Evolutionary conservation across 768 basidiomycete genomes (phyloP), one percentile per base, ranked within the genome.

Genomic region (Suillus hirtellus): DNA sequence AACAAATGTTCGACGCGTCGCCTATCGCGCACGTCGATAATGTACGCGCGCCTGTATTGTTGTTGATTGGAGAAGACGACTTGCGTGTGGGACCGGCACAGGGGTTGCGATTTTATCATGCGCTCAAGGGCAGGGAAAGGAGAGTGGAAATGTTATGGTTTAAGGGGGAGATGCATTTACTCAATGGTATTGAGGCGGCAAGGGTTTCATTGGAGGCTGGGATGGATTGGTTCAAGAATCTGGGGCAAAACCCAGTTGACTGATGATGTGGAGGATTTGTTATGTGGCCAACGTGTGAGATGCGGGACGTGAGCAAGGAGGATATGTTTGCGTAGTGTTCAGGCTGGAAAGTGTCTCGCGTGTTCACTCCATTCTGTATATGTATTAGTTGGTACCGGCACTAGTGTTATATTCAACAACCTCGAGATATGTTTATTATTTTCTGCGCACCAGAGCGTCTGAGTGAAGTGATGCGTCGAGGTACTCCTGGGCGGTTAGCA

Each of bases 181-280:
- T 89, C 5, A 88, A 88, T 19, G 84, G 86, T 0, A 85, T 89
- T 3, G 87, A 88, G 69, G 81, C 84, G 1, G 78, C 79, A n/a
- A 80, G 79, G 64, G 80, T 84, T 19, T 75, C 76, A 7, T 87
- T 81, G 66, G 84, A 87, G 69, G 82, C 82, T 5, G 75, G 76
- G 60, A 69, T 78, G 49, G 82, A 84, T 62, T 88, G 85, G 81
- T 80, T 89, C 59, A 73, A 67, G 53, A 49, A 49, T 24, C 8
- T 49, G 14, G 49, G 24, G 27, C 49, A 49, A 49, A 49, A 24
- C 14, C 49, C 24, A 49, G 49, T 3, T 24, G 49, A 24, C 10
- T 49, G 27, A 49, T 49, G 49, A 15, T 15, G 15, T 14, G 77
- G 84, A 27, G 81, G 35, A 37, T 66, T 71, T 86, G 35, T 67